Conservation (phyloP, 768 basidiomycete genomes). For the Leccinum ochraceum region DNA sequence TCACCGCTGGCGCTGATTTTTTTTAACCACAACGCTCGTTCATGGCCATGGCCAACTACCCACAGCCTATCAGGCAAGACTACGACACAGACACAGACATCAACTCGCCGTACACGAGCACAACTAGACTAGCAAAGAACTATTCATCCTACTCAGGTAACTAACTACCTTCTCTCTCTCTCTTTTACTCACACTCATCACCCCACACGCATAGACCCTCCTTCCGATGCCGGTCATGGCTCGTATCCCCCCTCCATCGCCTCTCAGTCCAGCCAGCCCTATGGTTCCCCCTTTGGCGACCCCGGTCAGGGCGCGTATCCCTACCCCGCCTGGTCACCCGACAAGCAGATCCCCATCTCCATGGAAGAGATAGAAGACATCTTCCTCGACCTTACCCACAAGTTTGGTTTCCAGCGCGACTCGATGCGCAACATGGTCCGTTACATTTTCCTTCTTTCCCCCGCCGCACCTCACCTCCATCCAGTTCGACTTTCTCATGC, state of each 20-base stretch:
- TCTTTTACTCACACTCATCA: not conserved
- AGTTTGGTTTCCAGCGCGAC: conserved; percentile 97
- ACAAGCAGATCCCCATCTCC: conserved; percentile 93
- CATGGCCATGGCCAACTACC: conserved; percentile 30
- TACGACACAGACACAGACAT: conserved; percentile 52
- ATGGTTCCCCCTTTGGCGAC: conserved; percentile 61
- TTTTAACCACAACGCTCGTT: conserved; percentile 25
- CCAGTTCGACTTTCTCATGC: conserved; percentile 97
- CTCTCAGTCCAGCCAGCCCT: conserved; percentile 60
- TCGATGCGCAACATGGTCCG: conserved; percentile 93
- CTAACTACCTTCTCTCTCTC: not conserved
- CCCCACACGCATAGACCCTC: conserved; percentile 17
- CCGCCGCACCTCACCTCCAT: conserved; percentile 12
- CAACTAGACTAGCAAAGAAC: conserved; percentile 51
- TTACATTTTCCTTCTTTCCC: conserved; percentile 10
- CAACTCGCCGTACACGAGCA: conserved; percentile 59
- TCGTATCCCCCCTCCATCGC: conserved; percentile 59
- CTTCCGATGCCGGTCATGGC: conserved; percentile 34
- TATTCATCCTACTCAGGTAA: conserved; percentile 26
- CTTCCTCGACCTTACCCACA: conserved; percentile 95
- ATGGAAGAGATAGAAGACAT: conserved; percentile 99
- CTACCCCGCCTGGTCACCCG: conserved; percentile 94
- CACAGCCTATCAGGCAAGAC: conserved; percentile 37
- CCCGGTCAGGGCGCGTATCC: conserved; percentile 59
- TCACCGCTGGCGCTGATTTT: conserved; percentile 32